phyloP scores from a whole-genome alignment of 2,329 filamentous ascomycete genomes.

The Aureobasidium sp. region DNA sequence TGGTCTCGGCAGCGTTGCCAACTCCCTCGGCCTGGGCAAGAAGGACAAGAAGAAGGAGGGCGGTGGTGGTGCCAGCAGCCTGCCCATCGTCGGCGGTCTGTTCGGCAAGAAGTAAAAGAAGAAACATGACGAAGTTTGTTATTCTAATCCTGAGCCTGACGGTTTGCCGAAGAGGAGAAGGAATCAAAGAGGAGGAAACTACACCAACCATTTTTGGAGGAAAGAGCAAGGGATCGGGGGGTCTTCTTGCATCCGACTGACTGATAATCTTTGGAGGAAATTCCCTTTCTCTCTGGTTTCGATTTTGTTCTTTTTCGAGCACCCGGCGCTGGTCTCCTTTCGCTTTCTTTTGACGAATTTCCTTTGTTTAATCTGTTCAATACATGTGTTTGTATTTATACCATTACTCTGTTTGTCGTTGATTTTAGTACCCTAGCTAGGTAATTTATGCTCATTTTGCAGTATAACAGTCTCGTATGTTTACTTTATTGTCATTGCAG shows the following conservation, averaged over 20 bases:
- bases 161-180: not conserved
- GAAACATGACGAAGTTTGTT: not conserved
- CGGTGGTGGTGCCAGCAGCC: conserved; percentile 28
- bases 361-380: conserved; percentile 11
- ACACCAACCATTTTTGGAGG: conserved; percentile 1
- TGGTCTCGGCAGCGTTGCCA: conserved; percentile 51
- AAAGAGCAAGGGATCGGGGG: conserved; percentile 15
- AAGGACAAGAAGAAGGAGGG: conserved; percentile 44
- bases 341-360: conserved; percentile 14
- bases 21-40: conserved; percentile 48
- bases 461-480: not conserved
- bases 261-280: not conserved
- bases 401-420: conserved; percentile 3
- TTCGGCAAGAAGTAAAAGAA: conserved; percentile 36
- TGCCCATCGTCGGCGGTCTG: conserved; percentile 43
- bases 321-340: conserved; percentile 9
- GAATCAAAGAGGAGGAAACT: conserved; percentile 6
- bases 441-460: not conserved
- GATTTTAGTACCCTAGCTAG: not conserved
- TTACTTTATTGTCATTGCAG: not conserved
- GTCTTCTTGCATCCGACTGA: conserved; percentile 12
- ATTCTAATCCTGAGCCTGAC: not conserved
- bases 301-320: not conserved
- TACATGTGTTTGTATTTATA: conserved; percentile 11
- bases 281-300: not conserved